A percentile compares a stretch with the other conserved stretches of the same genome.
Conservation (phyloP, 164 flowering plant species). For the Berberis thunbergii region DNA sequence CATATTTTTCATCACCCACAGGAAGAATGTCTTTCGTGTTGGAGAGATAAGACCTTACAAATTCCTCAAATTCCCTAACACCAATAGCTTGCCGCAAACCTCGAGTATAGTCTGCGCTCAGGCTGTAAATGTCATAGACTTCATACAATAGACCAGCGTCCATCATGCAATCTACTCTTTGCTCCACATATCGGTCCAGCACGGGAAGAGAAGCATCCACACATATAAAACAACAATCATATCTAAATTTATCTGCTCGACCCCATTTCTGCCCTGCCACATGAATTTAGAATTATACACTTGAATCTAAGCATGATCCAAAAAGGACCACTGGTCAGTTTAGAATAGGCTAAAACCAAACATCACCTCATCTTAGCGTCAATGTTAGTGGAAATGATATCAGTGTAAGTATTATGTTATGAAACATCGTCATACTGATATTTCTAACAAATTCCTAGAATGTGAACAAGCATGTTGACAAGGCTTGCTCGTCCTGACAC, state of each 20-base stretch:
- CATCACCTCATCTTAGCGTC: too few species aligned
- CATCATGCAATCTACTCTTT: slow-evolving; percentile 80
- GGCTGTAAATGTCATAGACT: slow-evolving; percentile 58
- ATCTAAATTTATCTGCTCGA: slow-evolving; percentile 54
- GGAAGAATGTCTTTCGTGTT: neutral
- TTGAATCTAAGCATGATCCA: neutral
- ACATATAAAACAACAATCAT: slow-evolving; percentile 81
- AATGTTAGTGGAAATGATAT: too few species aligned
- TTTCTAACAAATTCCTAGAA: too few species aligned
- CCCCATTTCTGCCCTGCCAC: slow-evolving; percentile 99
- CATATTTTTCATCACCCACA: slow-evolving; percentile 2
- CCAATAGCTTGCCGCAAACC: slow-evolving; percentile 89
- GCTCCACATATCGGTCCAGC: slow-evolving; percentile 60
- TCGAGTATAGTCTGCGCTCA: slow-evolving; percentile 63
- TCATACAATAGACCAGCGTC: slow-evolving; percentile 73
- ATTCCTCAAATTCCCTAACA: slow-evolving; percentile 79
- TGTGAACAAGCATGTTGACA: too few species aligned
- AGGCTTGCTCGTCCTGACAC: too few species aligned
- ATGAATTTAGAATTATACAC: slow-evolving; percentile 20
- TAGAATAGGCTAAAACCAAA: too few species aligned
- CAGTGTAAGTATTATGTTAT: too few species aligned
- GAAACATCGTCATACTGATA: too few species aligned
- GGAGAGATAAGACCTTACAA: slow-evolving; percentile 29
- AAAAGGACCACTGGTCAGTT: neutral
- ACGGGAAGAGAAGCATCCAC: slow-evolving; percentile 74